Evolutionary conservation across 495 filamentous ascomycete genomes (phyloP).

Genomic region (Lepraria neglecta): DNA sequence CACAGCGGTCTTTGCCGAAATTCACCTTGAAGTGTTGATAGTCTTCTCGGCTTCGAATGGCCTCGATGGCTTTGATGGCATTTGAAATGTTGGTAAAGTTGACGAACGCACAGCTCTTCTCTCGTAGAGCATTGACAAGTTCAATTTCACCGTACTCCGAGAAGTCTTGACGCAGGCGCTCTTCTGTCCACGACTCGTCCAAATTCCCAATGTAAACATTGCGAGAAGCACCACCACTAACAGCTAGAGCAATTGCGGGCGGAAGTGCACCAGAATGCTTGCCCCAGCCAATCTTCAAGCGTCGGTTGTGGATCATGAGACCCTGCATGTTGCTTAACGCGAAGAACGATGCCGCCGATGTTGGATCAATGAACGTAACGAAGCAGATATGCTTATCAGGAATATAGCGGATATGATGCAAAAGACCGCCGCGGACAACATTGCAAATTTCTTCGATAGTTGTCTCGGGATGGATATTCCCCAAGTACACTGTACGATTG

Average conservation of each 20-base stretch:
- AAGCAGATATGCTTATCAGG: slow-evolving; percentile 99
- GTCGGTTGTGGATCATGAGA: slow-evolving; percentile 97
- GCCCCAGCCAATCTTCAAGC: slow-evolving; percentile 97
- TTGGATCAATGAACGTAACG: slow-evolving; percentile 98
- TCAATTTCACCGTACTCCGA: slow-evolving; percentile 98
- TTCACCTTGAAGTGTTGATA: slow-evolving; percentile 99
- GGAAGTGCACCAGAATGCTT: slow-evolving; percentile 97
- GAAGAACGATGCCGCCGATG: slow-evolving; percentile 95
- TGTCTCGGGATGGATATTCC: slow-evolving; percentile 98
- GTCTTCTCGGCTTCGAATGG: slow-evolving; percentile 86
- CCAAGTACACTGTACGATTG: slow-evolving; percentile 94
- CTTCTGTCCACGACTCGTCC: slow-evolving; percentile 94
- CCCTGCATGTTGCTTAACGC: slow-evolving; percentile 95
- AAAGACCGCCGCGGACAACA: slow-evolving; percentile 82
- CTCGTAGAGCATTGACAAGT: slow-evolving; percentile 88
- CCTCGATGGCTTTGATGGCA: slow-evolving; percentile 98
- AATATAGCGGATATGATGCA: slow-evolving; percentile 98
- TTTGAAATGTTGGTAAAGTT: slow-evolving; percentile 99
- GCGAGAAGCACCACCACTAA: slow-evolving; percentile 86
- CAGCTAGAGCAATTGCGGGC: slow-evolving; percentile 90
- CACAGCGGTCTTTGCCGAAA: slow-evolving; percentile 97
- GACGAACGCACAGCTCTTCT: slow-evolving; percentile 99
- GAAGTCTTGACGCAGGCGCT: slow-evolving; percentile 91
- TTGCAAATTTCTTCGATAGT: slow-evolving; percentile 99
- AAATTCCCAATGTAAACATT: slow-evolving; percentile 98